Base-by-base conservation (phyloP, 2,329 filamentous ascomycete genomes). In the Colletotrichum paranaense region DNA sequence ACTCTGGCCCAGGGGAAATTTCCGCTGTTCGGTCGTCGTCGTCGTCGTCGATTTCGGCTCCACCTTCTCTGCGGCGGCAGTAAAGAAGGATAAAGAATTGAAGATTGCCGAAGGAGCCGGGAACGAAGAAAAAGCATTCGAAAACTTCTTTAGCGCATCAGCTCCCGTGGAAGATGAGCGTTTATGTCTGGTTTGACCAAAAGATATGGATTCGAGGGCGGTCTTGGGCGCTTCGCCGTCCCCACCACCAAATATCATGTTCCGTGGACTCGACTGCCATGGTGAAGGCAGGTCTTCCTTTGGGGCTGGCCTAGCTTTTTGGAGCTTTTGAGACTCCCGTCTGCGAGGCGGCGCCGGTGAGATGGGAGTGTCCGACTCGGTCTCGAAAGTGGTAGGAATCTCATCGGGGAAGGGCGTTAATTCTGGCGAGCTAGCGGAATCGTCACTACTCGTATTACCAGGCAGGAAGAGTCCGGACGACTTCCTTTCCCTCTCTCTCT, bases 131-230 rank as follows among this genome's bases (percentile, higher is more conserved):
- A 92, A 78, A 0, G 86, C 89, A 73, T 88, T 90, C 56, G 88
- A 88, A 56, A 92, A 79, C 75, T 85, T 88, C 78, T 86, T 90
- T 30, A 92, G 78, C 5, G 89, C 87, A 67, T 91, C 90, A 42
- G 88, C 85, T 16, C 90, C 87, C 3, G 86, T 85, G 2, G 90
- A 92, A 19, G 86, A 84, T 22, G 90, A 88, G 24, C 90, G 84
- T 14, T 84, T 81, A 57, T 85, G 84, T 63, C 88, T 84, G 9
- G 80, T 82, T 22, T 84, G 82, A n/a, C 82, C 81, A 67, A 90
- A 86, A 2, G 88, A 69, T 52, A 74, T 86, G 4, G 82, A 80
- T 12, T 85, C 83, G 35, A 90, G 79, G 11, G 83, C 80, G 2
- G 82, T 82, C 72, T 80, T 84, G 16, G 79, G 68, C 32, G 52